phyloP scores from a whole-genome alignment of 2,329 filamentous ascomycete species.

The Aspergillus brunneoviolaceus region DNA sequence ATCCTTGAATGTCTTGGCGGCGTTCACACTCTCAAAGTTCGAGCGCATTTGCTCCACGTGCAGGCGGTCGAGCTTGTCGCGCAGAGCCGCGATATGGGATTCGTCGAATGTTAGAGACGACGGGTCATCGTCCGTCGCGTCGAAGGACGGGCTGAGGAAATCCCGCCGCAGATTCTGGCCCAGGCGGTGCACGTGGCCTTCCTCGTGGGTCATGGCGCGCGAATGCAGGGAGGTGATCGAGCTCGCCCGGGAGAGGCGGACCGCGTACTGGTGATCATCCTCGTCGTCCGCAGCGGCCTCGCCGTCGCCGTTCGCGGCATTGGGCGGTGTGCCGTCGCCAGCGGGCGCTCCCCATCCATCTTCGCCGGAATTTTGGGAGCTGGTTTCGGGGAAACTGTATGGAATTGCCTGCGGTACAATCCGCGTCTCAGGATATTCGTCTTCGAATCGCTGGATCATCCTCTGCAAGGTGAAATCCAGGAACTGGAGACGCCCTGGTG shows the following conservation, averaged over 20 bases:
- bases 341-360: slow-evolving; percentile 23
- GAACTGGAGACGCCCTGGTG: slow-evolving; percentile 71
- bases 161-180: slow-evolving; percentile 66
- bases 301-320: slow-evolving; percentile 27
- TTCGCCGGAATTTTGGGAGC: slow-evolving; percentile 37
- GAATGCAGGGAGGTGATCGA: slow-evolving; percentile 68
- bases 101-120: slow-evolving; percentile 37
- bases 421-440: slow-evolving; percentile 90
- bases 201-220: slow-evolving; percentile 64
- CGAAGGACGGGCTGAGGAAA: slow-evolving; percentile 54
- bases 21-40: slow-evolving; percentile 38
- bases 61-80: slow-evolving; percentile 45
- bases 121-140: slow-evolving; percentile 36
- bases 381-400: slow-evolving; percentile 25
- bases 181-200: slow-evolving; percentile 68
- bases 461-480: slow-evolving; percentile 82
- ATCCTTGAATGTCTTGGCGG: slow-evolving; percentile 44
- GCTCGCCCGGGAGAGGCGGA: slow-evolving; percentile 58
- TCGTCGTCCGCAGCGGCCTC: slow-evolving; percentile 42
- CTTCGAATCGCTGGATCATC: slow-evolving; percentile 94
- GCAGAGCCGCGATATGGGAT: slow-evolving; percentile 47
- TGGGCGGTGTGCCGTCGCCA: slow-evolving; percentile 33
- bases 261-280: slow-evolving; percentile 44
- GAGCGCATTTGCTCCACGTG: slow-evolving; percentile 44
- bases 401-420: slow-evolving; percentile 36